Evolutionary conservation across 192 early-diverging fungal species (phyloP), one percentile per base, ranked within the genome.

Genomic region (Geosiphon pyriformis): DNA sequence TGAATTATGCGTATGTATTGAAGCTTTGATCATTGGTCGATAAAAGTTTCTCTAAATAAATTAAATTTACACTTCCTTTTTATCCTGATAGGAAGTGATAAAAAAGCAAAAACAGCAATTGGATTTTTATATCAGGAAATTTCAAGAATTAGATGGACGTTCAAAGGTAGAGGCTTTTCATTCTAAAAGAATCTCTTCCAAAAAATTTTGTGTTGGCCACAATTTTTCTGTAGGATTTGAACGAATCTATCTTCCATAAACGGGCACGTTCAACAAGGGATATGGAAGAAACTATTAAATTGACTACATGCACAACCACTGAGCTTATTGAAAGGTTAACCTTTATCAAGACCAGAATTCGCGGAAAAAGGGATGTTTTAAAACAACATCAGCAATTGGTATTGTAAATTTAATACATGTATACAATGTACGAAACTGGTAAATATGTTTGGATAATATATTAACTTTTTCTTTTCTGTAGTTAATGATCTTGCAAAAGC

Each of bases 351-450:
- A 48, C 20, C 18, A n/a, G 61, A 7, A 64, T 64, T 51, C 6
- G 22, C 17, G 49, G 31, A 0, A 52, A 52, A 52, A 50, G 20
- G 31, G 49, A 48, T 17, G 32, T 22, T 15, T 51, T 64, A 33
- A 48, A 64, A 31, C 29, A 64, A 31, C 27, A 49, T 15, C 61
- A 64, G 23, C n/a, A 64, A 33, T 15, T 32, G 15, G 61, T 64
- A 64, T 23, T 30, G 1, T 20, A 29, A 31, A 33, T 32, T 30
- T 17, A 18, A 32, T 33, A 3, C 15, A 12, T 32, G 30, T 57
- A 57, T n/a, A 54, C 23, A 59, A 22, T 29, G 32, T 35, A 15
- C 18, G 17, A 7, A 12, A 20, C 48, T 25, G 10, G 34, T 3
- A 48, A 17, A 11, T 29, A 46, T 61, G 20, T 0, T 0, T 4